Evolutionary conservation across 83 land plant species (phyloP).

Genomic region (Thuja plicata): DNA sequence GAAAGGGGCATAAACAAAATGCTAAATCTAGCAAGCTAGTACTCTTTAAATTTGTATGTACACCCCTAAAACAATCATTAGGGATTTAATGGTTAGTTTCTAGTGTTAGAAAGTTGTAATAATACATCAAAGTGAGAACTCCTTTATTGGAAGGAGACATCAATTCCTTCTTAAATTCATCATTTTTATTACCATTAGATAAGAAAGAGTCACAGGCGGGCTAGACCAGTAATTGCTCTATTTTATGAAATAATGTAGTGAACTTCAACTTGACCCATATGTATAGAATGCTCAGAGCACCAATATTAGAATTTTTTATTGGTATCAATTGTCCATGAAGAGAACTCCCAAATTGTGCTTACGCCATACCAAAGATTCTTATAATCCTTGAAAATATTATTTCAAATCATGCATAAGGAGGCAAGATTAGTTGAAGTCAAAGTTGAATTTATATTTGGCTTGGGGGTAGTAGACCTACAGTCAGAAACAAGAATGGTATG

Average conservation of each 20-base stretch:
- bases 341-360: neutral
- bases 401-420: neutral
- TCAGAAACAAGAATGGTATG: neutral
- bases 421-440: conserved; percentile 11
- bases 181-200: neutral
- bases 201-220: neutral
- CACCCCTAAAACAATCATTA: no score
- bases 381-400: neutral
- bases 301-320: neutral
- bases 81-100: no score
- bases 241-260: no score
- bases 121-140: no score
- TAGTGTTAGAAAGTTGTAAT: no score
- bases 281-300: conserved; percentile 8
- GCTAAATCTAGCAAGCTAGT: no score
- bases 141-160: no score
- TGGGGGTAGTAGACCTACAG: conserved; percentile 33
- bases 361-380: neutral
- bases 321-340: neutral
- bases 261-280: conserved; percentile 3
- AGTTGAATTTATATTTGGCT: conserved; percentile 46
- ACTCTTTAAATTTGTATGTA: no score
- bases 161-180: no score
- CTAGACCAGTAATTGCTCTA: neutral
- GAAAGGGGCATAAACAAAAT: no score